Conservation (phyloP, 1,139 yeast species). For the Pichia sp. region DNA sequence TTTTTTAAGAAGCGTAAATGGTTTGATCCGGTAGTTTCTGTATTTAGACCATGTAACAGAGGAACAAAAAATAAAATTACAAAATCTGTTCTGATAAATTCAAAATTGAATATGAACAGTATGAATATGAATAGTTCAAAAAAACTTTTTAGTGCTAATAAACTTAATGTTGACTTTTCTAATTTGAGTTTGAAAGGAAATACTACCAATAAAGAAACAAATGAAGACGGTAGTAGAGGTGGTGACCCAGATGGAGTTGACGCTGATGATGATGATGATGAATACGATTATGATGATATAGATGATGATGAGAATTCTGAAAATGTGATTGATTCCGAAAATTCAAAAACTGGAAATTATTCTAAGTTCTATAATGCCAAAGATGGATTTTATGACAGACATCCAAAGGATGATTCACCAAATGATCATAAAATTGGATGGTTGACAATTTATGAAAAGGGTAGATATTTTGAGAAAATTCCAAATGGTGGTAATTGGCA, state of each 20-base stretch:
- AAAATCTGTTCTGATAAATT: conserved; percentile 23
- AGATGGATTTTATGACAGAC: conserved; percentile 46
- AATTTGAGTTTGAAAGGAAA: conserved; percentile 3
- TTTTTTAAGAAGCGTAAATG: conserved; percentile 16
- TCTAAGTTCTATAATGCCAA: conserved; percentile 41
- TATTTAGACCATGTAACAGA: conserved; percentile 50
- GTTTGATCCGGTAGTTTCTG: conserved; percentile 37
- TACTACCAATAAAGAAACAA: not conserved
- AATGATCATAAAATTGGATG: conserved; percentile 56
- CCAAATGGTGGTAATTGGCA: conserved; percentile 45
- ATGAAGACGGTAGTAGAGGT: conserved; percentile 3
- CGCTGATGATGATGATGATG: conserved; percentile 12
- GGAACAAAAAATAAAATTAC: conserved; percentile 39
- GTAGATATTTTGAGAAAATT: conserved; percentile 18
- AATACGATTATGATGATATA: conserved; percentile 27
- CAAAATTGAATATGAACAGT: conserved; percentile 16
- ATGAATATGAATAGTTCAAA: conserved; percentile 9
- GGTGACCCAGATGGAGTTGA: conserved; percentile 4
- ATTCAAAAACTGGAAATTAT: not conserved
- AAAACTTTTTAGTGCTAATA: conserved; percentile 10
- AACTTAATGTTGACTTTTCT: conserved; percentile 12
- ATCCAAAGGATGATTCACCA: conserved; percentile 55
- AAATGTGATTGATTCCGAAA: conserved; percentile 6
- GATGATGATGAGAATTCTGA: conserved; percentile 23
- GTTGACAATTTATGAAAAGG: conserved; percentile 54